These are phyloP conservation scores for Citrus australasica DNA, from an alignment of 345 rosid genomes.

Conservation along the genomic window DNA sequence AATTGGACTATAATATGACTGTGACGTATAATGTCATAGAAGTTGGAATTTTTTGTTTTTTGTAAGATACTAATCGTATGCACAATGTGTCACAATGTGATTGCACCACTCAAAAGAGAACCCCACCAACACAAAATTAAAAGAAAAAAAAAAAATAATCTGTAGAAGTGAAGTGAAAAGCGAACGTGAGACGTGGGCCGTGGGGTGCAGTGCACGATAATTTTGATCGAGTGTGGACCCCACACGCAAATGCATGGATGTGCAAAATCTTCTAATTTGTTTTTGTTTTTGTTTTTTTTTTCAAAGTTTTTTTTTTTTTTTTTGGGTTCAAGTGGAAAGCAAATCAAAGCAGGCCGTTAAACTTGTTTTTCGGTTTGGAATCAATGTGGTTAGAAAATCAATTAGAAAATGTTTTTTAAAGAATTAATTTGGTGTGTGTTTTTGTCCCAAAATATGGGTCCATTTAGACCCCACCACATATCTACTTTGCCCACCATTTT, in stretches of 20 bases:
- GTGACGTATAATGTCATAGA: too few relatives aligned
- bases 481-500: background rate
- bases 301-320: background rate
- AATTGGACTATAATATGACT: too few relatives aligned
- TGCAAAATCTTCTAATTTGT: background rate
- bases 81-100: background rate
- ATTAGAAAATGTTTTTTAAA: background rate
- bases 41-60: background rate
- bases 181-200: constrained; percentile 6
- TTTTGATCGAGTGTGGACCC: constrained; percentile 11
- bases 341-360: constrained; percentile 15
- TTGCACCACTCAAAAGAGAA: background rate
- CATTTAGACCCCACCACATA: constrained; percentile 1
- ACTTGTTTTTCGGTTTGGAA: background rate
- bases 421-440: background rate
- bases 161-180: background rate
- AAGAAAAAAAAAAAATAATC: background rate
- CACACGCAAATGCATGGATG: constrained; percentile 7
- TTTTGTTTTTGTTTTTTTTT: background rate
- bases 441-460: constrained; percentile 2
- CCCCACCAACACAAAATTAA: background rate
- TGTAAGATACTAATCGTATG: background rate
- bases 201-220: constrained; percentile 13
- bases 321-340: constrained; percentile 20
- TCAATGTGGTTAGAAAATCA: background rate